Evolutionary conservation across 2,329 filamentous ascomycete species (phyloP), one percentile per base, ranked within the genome.

Genomic region (Emydomyces testavorans): DNA sequence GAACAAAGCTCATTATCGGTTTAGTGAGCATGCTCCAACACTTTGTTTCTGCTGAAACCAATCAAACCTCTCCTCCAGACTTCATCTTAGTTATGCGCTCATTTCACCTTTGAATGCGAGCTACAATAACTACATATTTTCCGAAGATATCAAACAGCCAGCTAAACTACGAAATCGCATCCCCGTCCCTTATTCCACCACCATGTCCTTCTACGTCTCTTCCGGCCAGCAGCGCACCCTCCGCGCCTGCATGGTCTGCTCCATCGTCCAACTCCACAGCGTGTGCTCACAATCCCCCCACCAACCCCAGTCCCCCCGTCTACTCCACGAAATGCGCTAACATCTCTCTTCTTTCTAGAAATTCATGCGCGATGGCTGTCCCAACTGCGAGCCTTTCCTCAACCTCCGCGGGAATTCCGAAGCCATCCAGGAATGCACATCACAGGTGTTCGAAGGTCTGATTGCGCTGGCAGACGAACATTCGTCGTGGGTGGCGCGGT

Each of bases 171-270:
- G 16, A 4, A 20, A 21, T 20, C 4, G 4, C n/a, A 6, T 11
- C 15, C 21, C 21, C 37, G 24, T 6, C 37, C 4, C 24, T 7
- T 3, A 37, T 5, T 3, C 39, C n/a, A 6, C 26, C 26, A 29
- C 2, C 21, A 49, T 49, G 47, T 52, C 48, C 31, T 83, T 80
- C 65, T 88, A 79, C 65, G 82, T 88, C 53, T 70, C 83, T 13
- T 76, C 84, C 5, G 76, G 74, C 63, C 85, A 92, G 68, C 80
- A 83, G 71, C 85, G 89, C 68, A 82, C 85, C 65, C 78, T 94
- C 57, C 89, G 92, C 68, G 92, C 92, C 61, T 98, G 92, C 75
- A 95, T 98, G 88, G 87, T 96, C 58, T 98, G 92, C 78, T 90
- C 87, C 47, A 84, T 96, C 63, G 86, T 96, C 55, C 87, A 90